These are phyloP conservation scores for Raddia guianensis DNA, from an alignment of 176 grass and related monocot species.

Conservation along the genomic window DNA sequence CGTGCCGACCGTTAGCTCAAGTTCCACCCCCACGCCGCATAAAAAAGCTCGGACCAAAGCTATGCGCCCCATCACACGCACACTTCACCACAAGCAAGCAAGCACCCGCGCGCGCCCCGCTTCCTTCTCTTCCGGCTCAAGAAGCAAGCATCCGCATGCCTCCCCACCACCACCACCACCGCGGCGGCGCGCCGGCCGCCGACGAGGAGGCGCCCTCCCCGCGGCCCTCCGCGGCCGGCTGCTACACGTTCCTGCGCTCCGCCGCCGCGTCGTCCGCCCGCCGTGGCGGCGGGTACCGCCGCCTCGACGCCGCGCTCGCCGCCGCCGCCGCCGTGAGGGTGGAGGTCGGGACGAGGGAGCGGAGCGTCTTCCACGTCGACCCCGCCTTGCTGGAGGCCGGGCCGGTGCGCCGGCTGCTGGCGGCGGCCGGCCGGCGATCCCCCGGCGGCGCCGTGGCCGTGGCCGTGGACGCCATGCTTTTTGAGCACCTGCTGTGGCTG, in stretches of 20 bases:
- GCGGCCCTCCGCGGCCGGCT: constrained; percentile 40
- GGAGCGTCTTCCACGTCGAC: constrained; percentile 69
- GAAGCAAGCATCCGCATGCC: constrained; percentile 32
- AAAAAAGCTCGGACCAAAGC: neutral
- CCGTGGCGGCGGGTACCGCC: constrained; percentile 50
- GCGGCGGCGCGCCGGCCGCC: neutral
- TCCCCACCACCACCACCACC: neutral
- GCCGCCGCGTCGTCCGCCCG: constrained; percentile 26
- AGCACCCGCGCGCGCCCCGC: neutral
- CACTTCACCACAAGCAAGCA: neutral
- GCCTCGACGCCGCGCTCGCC: constrained; percentile 23
- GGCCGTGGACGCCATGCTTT: constrained; percentile 64
- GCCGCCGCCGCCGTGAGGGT: constrained; percentile 50
- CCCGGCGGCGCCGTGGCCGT: constrained; percentile 39
- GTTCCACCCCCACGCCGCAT: constrained; percentile 20
- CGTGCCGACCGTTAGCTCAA: constrained; percentile 1
- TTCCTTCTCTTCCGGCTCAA: neutral
- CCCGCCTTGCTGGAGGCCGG: constrained; percentile 58
- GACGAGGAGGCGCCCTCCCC: constrained; percentile 34
- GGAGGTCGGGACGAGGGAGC: constrained; percentile 62
- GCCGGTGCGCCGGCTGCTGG: constrained; percentile 57
- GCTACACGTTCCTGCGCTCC: constrained; percentile 68
- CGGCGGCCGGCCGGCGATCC: constrained; percentile 37
- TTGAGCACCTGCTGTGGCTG: constrained; percentile 81
- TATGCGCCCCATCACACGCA: neutral